phyloP scores from a whole-genome alignment of 2,329 filamentous ascomycete species.

The Trichothecium roseum region DNA sequence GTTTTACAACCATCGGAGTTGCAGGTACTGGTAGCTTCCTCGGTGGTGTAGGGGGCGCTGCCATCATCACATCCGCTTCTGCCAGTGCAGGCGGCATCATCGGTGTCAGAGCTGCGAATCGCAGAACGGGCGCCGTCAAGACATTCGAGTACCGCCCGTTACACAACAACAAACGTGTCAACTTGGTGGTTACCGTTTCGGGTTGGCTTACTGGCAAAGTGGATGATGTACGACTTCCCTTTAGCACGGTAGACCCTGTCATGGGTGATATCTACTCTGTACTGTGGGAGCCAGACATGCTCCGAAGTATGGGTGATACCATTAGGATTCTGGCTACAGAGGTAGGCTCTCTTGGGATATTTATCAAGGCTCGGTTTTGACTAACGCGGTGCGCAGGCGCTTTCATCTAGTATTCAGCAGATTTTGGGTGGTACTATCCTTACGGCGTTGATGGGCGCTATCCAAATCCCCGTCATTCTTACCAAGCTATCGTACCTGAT shows the following conservation, averaged over 20 bases:
- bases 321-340: constrained; percentile 98
- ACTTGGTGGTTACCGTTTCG: constrained; percentile 87
- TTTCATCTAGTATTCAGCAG: constrained; percentile 94
- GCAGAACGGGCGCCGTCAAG: constrained; percentile 81
- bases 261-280: constrained; percentile 99
- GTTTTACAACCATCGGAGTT: constrained; percentile 90
- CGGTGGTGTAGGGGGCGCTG: constrained; percentile 83
- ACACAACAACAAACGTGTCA: constrained; percentile 96
- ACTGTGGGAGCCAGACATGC: constrained; percentile 96
- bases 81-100: constrained; percentile 81
- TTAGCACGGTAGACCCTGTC: constrained; percentile 89
- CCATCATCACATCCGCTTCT: constrained; percentile 84
- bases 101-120: constrained; percentile 72
- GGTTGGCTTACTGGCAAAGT: constrained; percentile 99
- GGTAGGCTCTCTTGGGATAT: constrained; percentile 43
- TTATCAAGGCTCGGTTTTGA: constrained; percentile 1
- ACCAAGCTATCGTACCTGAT: constrained; percentile 94
- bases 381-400: constrained; percentile 47
- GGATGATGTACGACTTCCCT: constrained; percentile 91
- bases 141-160: constrained; percentile 95
- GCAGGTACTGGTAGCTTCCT: constrained; percentile 82
- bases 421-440: constrained; percentile 84
- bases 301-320: constrained; percentile 94
- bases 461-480: constrained; percentile 84
- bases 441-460: constrained; percentile 78